phyloP scores from a whole-genome alignment of 306 rosid genomes.

The Vigna reflexopilosa region DNA sequence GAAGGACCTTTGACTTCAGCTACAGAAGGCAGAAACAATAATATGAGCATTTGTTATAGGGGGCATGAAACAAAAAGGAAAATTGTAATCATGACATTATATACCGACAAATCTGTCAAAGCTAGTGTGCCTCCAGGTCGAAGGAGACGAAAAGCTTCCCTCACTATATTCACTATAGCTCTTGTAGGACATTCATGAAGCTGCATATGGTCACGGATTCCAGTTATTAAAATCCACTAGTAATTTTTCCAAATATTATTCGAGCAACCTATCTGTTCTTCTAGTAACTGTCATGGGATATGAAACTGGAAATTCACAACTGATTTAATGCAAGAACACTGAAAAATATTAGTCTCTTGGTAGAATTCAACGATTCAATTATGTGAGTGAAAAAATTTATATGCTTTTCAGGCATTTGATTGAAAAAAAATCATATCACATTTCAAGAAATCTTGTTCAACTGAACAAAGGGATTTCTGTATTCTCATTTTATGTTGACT shows the following conservation, averaged over 20 bases:
- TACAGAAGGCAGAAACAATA: conserved; percentile 50
- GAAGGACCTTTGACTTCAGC: conserved; percentile 68
- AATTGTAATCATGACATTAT: neutral
- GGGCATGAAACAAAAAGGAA: neutral
- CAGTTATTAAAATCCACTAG: conserved; percentile 19
- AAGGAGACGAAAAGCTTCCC: conserved; percentile 74
- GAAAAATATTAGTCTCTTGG: conserved; percentile 9
- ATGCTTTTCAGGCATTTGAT: neutral
- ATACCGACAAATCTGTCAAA: conserved; percentile 66
- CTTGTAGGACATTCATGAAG: conserved; percentile 71
- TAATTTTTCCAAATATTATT: neutral
- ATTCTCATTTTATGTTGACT: conserved; percentile 1
- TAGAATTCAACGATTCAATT: neutral
- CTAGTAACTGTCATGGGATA: neutral
- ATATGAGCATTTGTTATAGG: conserved; percentile 42
- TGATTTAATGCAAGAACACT: conserved; percentile 24
- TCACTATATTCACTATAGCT: conserved; percentile 57
- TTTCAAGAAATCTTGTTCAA: conserved; percentile 5
- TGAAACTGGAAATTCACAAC: neutral
- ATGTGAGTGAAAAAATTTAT: conserved; percentile 1
- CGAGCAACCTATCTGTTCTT: neutral
- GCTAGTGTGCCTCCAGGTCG: conserved; percentile 73
- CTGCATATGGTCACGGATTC: conserved; percentile 46
- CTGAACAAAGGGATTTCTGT: neutral
- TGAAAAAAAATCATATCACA: conserved; percentile 1